Evolutionary conservation across 1,284 basidiomycete species (phyloP).

Genomic region (Cryptococcus sp.): DNA sequence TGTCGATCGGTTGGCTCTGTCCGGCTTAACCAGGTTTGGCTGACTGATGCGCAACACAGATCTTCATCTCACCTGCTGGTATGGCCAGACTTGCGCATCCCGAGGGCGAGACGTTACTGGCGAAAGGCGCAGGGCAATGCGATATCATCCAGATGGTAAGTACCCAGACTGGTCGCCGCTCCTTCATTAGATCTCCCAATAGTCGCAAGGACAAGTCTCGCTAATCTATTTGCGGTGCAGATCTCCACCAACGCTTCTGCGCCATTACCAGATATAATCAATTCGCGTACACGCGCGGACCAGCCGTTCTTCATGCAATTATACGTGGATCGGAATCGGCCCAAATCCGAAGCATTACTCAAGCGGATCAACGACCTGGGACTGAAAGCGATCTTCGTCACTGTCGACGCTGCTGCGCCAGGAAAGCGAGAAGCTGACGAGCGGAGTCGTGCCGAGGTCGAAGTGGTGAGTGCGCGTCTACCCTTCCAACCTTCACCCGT

Average conservation of each 20-base stretch:
- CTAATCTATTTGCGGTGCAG: constrained; percentile 19
- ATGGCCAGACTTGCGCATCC: constrained; percentile 53
- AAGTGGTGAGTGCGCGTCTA: constrained; percentile 27
- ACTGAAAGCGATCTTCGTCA: constrained; percentile 53
- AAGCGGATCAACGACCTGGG: constrained; percentile 40
- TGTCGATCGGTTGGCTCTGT: neutral
- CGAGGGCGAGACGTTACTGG: constrained; percentile 47
- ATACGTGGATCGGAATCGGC: constrained; percentile 50
- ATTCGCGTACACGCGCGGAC: constrained; percentile 21
- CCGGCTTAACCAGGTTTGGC: neutral
- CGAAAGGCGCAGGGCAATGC: constrained; percentile 45
- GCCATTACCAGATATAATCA: constrained; percentile 46
- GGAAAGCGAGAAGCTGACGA: constrained; percentile 55
- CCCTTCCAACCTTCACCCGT: neutral
- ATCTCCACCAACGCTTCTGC: constrained; percentile 52
- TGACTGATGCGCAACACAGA: constrained; percentile 12
- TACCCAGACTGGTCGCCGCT: neutral
- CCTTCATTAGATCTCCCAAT: neutral
- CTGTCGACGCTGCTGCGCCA: constrained; percentile 52
- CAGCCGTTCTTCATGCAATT: constrained; percentile 54
- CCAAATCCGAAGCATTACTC: constrained; percentile 48
- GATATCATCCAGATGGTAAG: constrained; percentile 52
- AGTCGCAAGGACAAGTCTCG: neutral
- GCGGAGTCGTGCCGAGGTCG: constrained; percentile 46
- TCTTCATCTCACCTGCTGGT: constrained; percentile 53